These are phyloP conservation scores for Neurospora tetraspora DNA, from an alignment of 495 filamentous ascomycete species.

Conservation along the genomic window DNA sequence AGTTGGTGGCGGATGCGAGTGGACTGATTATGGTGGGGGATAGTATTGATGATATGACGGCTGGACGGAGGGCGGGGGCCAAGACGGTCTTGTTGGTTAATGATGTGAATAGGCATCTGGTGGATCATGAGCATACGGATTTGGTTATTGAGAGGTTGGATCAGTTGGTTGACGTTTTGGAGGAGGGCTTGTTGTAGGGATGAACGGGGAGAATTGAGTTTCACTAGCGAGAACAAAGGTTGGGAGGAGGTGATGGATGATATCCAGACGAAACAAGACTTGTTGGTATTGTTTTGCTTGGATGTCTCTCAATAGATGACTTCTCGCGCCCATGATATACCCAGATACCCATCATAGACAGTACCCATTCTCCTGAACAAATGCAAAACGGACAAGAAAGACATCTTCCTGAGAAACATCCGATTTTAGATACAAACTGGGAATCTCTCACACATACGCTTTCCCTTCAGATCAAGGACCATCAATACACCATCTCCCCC, in stretches of 20 bases:
- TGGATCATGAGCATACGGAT: conserved; percentile 71
- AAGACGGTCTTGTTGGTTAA: conserved; percentile 83
- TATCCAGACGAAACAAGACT: background rate
- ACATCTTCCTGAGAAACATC: background rate
- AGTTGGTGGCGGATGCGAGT: conserved; percentile 36
- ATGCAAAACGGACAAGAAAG: background rate
- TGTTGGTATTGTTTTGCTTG: background rate
- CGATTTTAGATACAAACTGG: background rate
- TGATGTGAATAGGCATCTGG: conserved; percentile 64
- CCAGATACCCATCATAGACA: background rate
- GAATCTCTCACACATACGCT: background rate
- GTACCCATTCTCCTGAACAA: background rate
- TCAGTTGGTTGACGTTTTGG: conserved; percentile 60
- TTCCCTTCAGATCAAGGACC: background rate
- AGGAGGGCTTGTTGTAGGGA: conserved; percentile 50
- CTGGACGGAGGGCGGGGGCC: conserved; percentile 73
- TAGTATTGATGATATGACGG: conserved; percentile 87
- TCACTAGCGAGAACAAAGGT: background rate
- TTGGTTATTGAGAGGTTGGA: conserved; percentile 54
- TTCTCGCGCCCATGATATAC: background rate
- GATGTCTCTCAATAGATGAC: background rate
- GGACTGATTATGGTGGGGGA: conserved; percentile 62
- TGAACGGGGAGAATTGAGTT: background rate
- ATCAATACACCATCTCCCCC: background rate
- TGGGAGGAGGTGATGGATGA: background rate